A percentile compares a stretch with the other conserved stretches of the same genome.
phyloP scores from a whole-genome alignment of 805 yeast species.

The Nakazawaea anatomiae region DNA sequence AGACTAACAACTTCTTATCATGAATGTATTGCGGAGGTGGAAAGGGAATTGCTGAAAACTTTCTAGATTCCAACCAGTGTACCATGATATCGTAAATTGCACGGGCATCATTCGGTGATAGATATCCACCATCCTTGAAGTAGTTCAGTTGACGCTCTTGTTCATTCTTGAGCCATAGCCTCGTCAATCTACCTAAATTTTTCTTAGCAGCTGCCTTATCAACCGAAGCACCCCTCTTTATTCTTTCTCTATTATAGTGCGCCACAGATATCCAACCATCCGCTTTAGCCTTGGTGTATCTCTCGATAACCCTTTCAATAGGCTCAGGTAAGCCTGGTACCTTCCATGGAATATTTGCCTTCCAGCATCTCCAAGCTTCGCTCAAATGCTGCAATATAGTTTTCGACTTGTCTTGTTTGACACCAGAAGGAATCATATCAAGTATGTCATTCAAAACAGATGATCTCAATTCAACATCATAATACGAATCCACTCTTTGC shows the following conservation, averaged over 20 bases:
- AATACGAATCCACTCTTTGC: conserved; percentile 92
- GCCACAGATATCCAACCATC: conserved; percentile 96
- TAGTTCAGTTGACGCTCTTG: conserved; percentile 81
- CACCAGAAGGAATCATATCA: conserved; percentile 96
- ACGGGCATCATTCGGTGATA: conserved; percentile 84
- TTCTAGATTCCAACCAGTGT: conserved; percentile 81
- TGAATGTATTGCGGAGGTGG: conserved; percentile 91
- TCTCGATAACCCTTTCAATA: conserved; percentile 74
- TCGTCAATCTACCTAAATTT: conserved; percentile 84
- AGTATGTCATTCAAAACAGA: conserved; percentile 93
- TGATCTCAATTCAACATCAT: conserved; percentile 87
- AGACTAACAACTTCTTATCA: conserved; percentile 82
- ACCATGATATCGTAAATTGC: conserved; percentile 82
- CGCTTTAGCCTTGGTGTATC: conserved; percentile 91
- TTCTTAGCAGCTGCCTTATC: conserved; percentile 94
- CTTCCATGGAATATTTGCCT: conserved; percentile 96
- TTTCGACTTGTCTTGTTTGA: conserved; percentile 80
- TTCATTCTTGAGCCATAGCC: conserved; percentile 89
- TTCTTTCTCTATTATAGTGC: conserved; percentile 85
- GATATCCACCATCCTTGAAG: conserved; percentile 81
- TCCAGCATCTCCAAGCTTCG: conserved; percentile 99
- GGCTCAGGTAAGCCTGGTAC: conserved; percentile 96
- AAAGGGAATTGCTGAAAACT: conserved; percentile 84
- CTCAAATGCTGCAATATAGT: conserved; percentile 88
- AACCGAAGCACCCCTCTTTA: conserved; percentile 82